phyloP scores from a whole-genome alignment of 805 yeast species.

The Candida jianshihensis region DNA sequence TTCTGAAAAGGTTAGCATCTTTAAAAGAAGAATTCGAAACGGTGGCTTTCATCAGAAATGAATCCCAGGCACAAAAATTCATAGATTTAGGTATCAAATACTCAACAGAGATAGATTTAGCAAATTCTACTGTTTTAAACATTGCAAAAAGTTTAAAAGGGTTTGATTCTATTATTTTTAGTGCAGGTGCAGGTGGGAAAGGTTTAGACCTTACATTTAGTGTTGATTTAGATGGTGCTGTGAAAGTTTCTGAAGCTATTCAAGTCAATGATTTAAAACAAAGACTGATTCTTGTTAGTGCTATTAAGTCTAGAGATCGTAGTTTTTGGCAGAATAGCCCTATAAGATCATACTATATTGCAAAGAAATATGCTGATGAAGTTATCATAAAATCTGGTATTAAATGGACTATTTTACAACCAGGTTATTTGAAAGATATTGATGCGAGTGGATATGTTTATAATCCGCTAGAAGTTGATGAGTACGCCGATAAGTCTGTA shows the following conservation, averaged over 20 bases:
- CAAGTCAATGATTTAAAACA: slow-evolving; percentile 31
- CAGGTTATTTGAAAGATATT: slow-evolving; percentile 38
- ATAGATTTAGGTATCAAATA: slow-evolving; percentile 28
- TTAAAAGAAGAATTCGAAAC: slow-evolving; percentile 29
- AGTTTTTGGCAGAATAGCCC: slow-evolving; percentile 34
- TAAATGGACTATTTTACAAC: slow-evolving; percentile 48
- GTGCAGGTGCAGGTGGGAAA: slow-evolving; percentile 59
- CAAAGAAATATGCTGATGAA: slow-evolving; percentile 56
- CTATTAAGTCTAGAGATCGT: slow-evolving; percentile 46
- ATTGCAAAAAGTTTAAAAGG: slow-evolving; percentile 36
- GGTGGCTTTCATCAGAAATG: slow-evolving; percentile 37
- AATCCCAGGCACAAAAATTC: slow-evolving; percentile 37
- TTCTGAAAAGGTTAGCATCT: slow-evolving; percentile 30
- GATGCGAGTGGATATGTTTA: slow-evolving; percentile 37
- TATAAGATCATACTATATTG: slow-evolving; percentile 45
- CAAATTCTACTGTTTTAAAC: slow-evolving; percentile 27
- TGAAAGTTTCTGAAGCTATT: slow-evolving; percentile 49
- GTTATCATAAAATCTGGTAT: slow-evolving; percentile 35
- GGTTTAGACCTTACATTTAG: slow-evolving; percentile 37
- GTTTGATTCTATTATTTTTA: slow-evolving; percentile 49
- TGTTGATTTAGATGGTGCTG: slow-evolving; percentile 59
- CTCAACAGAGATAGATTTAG: slow-evolving; percentile 33
- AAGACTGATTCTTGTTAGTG: slow-evolving; percentile 49
- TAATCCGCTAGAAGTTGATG: slow-evolving; percentile 22
- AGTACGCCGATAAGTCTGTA: slow-evolving; percentile 11